Conservation (phyloP, 371 early-diverging fungal genomes). For the Mucor saturninus region DNA sequence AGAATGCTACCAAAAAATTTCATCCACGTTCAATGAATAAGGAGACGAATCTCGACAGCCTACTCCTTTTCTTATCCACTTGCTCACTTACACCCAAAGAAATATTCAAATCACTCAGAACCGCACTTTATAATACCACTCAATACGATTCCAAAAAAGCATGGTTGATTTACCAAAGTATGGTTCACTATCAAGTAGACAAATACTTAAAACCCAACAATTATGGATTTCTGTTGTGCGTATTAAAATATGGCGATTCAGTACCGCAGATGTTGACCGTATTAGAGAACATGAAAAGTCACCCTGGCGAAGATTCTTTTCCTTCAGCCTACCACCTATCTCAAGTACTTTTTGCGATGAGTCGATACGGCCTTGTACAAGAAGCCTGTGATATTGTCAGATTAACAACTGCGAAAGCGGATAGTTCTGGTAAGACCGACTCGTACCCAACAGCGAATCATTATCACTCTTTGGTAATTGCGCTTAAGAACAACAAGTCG, state of each 20-base stretch:
- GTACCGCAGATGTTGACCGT: conserved; percentile 30
- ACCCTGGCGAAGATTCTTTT: neutral
- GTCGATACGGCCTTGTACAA: conserved; percentile 29
- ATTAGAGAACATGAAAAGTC: conserved; percentile 35
- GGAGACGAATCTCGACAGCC: conserved; percentile 6
- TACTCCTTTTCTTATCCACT: conserved; percentile 1
- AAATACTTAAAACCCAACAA: conserved; percentile 36
- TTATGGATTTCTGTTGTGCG: conserved; percentile 44
- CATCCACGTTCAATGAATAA: conserved; percentile 21
- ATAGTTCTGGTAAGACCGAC: neutral
- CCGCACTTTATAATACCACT: conserved; percentile 36
- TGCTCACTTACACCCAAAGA: conserved; percentile 5
- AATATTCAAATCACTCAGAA: conserved; percentile 36
- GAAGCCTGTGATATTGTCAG: conserved; percentile 31
- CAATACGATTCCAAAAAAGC: conserved; percentile 29
- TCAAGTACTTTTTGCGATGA: conserved; percentile 47
- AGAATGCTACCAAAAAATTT: neutral
- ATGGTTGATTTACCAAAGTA: conserved; percentile 45
- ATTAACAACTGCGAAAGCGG: conserved; percentile 2
- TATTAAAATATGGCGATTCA: conserved; percentile 36
- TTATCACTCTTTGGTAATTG: conserved; percentile 41
- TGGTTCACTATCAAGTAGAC: conserved; percentile 33
- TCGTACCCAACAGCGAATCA: conserved; percentile 24
- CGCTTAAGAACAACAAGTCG: conserved; percentile 19
- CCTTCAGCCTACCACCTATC: conserved; percentile 18